Evolutionary conservation across 495 filamentous ascomycete species (phyloP).

Genomic region (Podospora tetraspora): DNA sequence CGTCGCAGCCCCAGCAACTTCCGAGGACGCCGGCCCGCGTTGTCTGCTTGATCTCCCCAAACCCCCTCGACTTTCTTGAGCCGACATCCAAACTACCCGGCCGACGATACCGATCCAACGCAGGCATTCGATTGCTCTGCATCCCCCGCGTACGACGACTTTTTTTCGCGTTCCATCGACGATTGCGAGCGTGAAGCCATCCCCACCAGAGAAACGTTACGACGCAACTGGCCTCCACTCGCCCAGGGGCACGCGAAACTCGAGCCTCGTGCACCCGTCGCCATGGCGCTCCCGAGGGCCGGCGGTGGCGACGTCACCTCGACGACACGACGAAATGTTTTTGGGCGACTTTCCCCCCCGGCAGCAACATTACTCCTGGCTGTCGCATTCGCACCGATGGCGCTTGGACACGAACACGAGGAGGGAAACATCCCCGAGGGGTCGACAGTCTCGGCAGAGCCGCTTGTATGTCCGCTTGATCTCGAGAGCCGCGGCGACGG

Average conservation of each 20-base stretch:
- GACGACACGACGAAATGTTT: background rate
- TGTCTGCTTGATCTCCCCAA: background rate
- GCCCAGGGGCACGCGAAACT: constrained; percentile 6
- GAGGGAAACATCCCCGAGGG: constrained; percentile 71
- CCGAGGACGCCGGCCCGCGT: constrained; percentile 6
- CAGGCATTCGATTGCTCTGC: constrained; percentile 21
- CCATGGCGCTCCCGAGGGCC: constrained; percentile 17
- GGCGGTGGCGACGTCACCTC: constrained; percentile 9
- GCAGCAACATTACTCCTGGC: constrained; percentile 16
- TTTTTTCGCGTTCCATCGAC: background rate
- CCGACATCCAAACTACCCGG: background rate
- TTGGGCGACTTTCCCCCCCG: constrained; percentile 13
- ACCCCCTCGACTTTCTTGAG: background rate
- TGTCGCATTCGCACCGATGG: constrained; percentile 35
- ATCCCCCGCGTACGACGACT: background rate
- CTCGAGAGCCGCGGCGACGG: constrained; percentile 10
- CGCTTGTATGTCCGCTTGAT: constrained; percentile 60
- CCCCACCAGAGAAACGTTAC: background rate
- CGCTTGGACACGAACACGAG: constrained; percentile 68
- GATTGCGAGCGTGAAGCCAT: background rate
- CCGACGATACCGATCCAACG: background rate
- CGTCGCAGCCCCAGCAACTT: constrained; percentile 4
- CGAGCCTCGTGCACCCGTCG: constrained; percentile 5
- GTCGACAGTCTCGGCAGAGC: constrained; percentile 67
- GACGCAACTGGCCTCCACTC: constrained; percentile 1